These are phyloP conservation scores for Russula virescens DNA, from an alignment of 768 basidiomycete species.

Conservation along the genomic window DNA sequence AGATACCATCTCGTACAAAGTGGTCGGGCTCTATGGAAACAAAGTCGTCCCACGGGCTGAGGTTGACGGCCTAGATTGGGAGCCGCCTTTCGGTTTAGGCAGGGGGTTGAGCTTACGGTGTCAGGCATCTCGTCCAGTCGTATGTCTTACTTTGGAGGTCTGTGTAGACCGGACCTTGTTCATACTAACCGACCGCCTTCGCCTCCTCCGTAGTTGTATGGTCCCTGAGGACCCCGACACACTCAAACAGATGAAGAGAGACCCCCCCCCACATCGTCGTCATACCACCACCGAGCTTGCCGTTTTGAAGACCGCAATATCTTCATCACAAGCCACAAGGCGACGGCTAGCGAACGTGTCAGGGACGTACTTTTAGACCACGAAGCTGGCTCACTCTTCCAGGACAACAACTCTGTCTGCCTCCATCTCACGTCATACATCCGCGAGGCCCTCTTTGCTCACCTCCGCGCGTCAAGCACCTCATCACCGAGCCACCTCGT, in stretches of 20 bases:
- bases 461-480: constrained; percentile 12
- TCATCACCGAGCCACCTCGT: constrained; percentile 73
- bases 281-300: constrained; percentile 27
- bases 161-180: not conserved
- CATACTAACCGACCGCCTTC: not conserved
- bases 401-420: constrained; percentile 95
- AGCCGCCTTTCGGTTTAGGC: constrained; percentile 54
- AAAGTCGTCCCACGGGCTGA: constrained; percentile 48
- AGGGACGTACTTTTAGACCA: constrained; percentile 81
- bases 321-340: constrained; percentile 80
- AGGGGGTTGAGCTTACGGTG: constrained; percentile 61
- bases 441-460: constrained; percentile 56
- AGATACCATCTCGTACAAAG: constrained; percentile 72
- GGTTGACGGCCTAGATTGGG: constrained; percentile 45
- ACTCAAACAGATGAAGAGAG: constrained; percentile 54
- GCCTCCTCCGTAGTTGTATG: too few species aligned
- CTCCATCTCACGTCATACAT: constrained; percentile 82
- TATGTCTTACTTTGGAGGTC: constrained; percentile 31
- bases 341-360: constrained; percentile 76
- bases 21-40: constrained; percentile 58
- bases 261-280: constrained; percentile 46
- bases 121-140: constrained; percentile 59
- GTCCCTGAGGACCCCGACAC: not conserved
- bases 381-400: constrained; percentile 88
- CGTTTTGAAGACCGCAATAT: constrained; percentile 51